These are phyloP conservation scores for Calonectria hawksworthii DNA, from an alignment of 2,329 filamentous ascomycete species.

Conservation along the genomic window DNA sequence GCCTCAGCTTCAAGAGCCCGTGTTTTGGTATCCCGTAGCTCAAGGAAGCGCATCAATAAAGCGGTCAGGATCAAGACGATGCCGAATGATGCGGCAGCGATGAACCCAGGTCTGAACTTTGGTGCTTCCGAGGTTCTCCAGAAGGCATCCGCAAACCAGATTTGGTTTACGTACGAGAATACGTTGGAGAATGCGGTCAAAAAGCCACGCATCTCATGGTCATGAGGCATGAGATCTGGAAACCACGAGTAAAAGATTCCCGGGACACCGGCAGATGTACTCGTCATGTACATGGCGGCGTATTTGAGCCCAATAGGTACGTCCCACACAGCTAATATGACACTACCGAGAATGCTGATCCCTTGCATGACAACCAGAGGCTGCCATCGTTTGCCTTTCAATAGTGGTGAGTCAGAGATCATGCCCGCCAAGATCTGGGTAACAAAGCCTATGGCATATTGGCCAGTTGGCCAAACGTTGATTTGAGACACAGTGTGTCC, in stretches of 20 bases:
- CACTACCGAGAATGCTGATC: neutral
- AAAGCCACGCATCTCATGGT: constrained; percentile 5
- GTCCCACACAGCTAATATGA: neutral
- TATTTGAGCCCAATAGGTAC: neutral
- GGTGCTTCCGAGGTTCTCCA: neutral
- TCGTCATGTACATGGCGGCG: neutral
- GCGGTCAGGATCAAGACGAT: neutral
- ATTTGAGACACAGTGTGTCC: constrained; percentile 1
- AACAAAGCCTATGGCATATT: neutral
- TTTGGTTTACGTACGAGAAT: neutral
- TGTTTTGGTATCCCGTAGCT: neutral
- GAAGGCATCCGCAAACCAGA: constrained; percentile 1
- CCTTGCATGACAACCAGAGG: neutral
- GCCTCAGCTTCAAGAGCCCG: neutral
- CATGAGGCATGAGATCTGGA: constrained; percentile 1
- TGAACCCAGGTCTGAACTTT: neutral
- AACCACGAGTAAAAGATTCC: constrained; percentile 1
- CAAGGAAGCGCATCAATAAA: neutral
- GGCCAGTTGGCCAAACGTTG: neutral
- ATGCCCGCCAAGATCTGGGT: neutral
- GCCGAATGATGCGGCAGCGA: neutral
- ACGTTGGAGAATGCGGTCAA: neutral
- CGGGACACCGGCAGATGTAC: neutral
- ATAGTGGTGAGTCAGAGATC: neutral
- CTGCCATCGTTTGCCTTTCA: neutral